These are phyloP conservation scores for Simmondsia chinensis DNA, from an alignment of 148 eudicot genomes.

Conservation along the genomic window DNA sequence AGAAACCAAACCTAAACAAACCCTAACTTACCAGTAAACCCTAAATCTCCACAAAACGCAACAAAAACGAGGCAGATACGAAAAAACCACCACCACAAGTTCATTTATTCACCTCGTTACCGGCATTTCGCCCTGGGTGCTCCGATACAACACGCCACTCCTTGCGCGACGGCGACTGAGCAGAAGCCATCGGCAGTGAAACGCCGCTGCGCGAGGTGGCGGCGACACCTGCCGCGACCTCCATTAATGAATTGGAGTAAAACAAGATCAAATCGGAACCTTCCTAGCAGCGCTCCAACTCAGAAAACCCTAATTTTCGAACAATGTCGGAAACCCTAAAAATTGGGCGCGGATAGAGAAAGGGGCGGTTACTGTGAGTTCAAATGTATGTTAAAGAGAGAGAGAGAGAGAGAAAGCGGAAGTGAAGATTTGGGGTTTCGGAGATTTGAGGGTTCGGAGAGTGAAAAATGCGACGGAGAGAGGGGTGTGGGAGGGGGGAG, in stretches of 20 bases:
- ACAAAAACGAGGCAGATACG: neutral
- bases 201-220: slow-evolving; percentile 41
- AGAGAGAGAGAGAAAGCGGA: neutral
- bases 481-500: neutral
- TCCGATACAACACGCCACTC: slow-evolving; percentile 84
- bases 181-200: slow-evolving; percentile 27
- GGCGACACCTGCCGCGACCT: slow-evolving; percentile 46
- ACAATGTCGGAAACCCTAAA: slow-evolving; percentile 14
- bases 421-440: too few species aligned
- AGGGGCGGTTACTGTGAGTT: too few species aligned
- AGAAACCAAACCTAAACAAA: slow-evolving; percentile 10
- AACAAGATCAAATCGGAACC: neutral
- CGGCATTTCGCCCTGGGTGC: slow-evolving; percentile 38
- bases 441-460: too few species aligned
- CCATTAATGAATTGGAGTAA: slow-evolving; percentile 26
- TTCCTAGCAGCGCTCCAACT: slow-evolving; percentile 6
- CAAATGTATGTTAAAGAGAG: neutral
- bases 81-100: neutral
- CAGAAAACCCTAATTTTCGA: slow-evolving; percentile 14
- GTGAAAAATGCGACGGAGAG: too few species aligned
- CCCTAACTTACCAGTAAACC: slow-evolving; percentile 14
- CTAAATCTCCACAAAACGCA: slow-evolving; percentile 3
- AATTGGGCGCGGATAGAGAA: too few species aligned
- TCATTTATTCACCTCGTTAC: slow-evolving; percentile 33
- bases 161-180: slow-evolving; percentile 49